These are phyloP conservation scores for Psilocybe cyanescens DNA, from an alignment of 768 basidiomycete species.

Conservation along the genomic window DNA sequence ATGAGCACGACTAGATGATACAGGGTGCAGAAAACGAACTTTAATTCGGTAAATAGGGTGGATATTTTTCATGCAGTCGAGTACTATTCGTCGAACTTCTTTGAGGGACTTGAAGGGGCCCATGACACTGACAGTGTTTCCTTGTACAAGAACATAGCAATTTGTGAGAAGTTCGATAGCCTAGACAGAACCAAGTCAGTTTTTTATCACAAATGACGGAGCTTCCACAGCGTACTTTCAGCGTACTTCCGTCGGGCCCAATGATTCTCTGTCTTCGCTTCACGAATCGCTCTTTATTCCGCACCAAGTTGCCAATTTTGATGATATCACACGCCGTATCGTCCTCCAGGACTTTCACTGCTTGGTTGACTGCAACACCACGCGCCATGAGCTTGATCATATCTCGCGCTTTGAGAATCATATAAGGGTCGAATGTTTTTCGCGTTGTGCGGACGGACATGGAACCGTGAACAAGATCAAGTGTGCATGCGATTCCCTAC, in stretches of 20 bases:
- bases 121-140: conserved; percentile 98
- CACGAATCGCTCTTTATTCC: conserved; percentile 96
- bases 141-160: conserved; percentile 98
- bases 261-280: conserved; percentile 96
- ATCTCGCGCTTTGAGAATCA: conserved; percentile 95
- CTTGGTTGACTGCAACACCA: conserved; percentile 85
- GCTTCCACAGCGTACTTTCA: conserved; percentile 68
- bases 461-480: conserved; percentile 94
- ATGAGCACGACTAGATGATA: background rate
- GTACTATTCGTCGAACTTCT: conserved; percentile 93
- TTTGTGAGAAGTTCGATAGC: conserved; percentile 96
- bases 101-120: conserved; percentile 94
- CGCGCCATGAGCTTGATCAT: conserved; percentile 94
- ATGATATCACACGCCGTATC: conserved; percentile 94
- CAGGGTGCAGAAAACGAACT: conserved; percentile 40
- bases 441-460: conserved; percentile 98
- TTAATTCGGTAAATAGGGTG: conserved; percentile 99
- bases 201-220: no score
- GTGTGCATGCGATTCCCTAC: conserved; percentile 87
- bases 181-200: conserved; percentile 40
- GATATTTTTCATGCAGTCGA: conserved; percentile 99
- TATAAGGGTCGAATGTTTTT: conserved; percentile 96
- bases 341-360: conserved; percentile 90
- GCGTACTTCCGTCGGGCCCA: conserved; percentile 94
- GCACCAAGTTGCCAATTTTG: conserved; percentile 92